A percentile compares a stretch with the other conserved stretches of the same genome.
These are phyloP conservation scores for Tranzscheliella williamsii DNA, from an alignment of 1,284 basidiomycete genomes.

Conservation along the genomic window DNA sequence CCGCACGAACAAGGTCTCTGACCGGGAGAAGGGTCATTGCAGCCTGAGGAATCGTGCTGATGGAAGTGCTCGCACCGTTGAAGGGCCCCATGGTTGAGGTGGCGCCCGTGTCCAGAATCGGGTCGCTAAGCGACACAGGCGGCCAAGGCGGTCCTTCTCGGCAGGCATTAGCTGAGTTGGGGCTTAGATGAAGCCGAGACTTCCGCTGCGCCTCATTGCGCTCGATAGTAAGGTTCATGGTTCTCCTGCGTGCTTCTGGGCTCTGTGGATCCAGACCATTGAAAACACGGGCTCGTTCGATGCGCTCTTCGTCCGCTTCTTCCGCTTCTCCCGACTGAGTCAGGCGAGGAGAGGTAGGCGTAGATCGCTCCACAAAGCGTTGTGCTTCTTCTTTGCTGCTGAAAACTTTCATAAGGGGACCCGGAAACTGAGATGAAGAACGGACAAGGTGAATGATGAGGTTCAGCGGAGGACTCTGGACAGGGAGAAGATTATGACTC, in stretches of 20 bases:
- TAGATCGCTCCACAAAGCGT: conserved; percentile 8
- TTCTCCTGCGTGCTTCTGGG: conserved; percentile 11
- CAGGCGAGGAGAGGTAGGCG: conserved; percentile 1
- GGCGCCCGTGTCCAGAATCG: conserved; percentile 2
- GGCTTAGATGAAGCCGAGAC: conserved; percentile 8
- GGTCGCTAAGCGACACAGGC: background rate
- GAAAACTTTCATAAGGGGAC: conserved; percentile 26
- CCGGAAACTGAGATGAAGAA: too few species aligned
- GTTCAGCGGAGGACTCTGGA: background rate
- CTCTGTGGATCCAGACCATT: conserved; percentile 16
- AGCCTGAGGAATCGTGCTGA: conserved; percentile 1
- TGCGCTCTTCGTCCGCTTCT: conserved; percentile 19
- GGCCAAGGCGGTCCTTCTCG: too few species aligned
- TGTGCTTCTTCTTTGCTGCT: conserved; percentile 23
- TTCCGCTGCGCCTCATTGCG: conserved; percentile 24
- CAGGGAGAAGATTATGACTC: background rate
- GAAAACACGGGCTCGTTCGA: conserved; percentile 30
- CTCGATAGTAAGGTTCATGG: conserved; percentile 8
- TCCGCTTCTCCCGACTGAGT: conserved; percentile 4
- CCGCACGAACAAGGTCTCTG: conserved; percentile 12
- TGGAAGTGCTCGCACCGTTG: conserved; percentile 7
- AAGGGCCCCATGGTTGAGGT: conserved; percentile 4
- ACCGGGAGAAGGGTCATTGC: conserved; percentile 25
- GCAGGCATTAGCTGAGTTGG: background rate
- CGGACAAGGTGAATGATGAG: too few species aligned